phyloP scores from a whole-genome alignment of 2,329 filamentous ascomycete genomes.

The Alternaria sp. region DNA sequence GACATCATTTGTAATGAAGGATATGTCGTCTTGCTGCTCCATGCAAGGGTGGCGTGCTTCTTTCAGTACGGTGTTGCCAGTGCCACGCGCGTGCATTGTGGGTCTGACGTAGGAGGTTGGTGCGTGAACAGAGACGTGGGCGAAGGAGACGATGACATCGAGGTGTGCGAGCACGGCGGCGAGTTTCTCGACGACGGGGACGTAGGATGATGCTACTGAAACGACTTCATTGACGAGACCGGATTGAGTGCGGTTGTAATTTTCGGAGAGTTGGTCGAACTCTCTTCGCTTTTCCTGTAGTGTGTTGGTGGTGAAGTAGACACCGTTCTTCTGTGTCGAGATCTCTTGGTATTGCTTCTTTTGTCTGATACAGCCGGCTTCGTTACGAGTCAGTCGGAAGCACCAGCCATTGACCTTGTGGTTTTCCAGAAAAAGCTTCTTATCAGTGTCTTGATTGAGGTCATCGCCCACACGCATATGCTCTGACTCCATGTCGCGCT shows the following conservation, averaged over 20 bases:
- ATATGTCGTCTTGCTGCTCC: conserved; percentile 98
- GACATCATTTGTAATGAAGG: conserved; percentile 98
- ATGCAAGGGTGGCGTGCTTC: conserved; percentile 97
- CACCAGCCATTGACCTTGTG: conserved; percentile 97
- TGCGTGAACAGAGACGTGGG: conserved; percentile 91
- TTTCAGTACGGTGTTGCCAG: conserved; percentile 86
- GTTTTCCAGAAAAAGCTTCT: conserved; percentile 97
- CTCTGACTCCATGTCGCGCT: conserved; percentile 82
- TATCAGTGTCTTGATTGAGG: conserved; percentile 90
- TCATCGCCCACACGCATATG: conserved; percentile 80
- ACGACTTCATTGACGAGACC: conserved; percentile 94
- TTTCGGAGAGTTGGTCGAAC: conserved; percentile 91
- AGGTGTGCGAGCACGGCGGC: conserved; percentile 90
- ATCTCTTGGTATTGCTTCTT: conserved; percentile 91
- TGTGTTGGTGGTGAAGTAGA: conserved; percentile 91
- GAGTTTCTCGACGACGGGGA: conserved; percentile 87
- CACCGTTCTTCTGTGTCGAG: conserved; percentile 98
- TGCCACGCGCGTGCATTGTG: conserved; percentile 86
- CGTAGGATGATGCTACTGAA: conserved; percentile 90
- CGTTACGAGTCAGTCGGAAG: conserved; percentile 88
- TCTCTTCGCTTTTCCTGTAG: conserved; percentile 84
- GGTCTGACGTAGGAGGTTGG: conserved; percentile 91
- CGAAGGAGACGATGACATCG: conserved; percentile 93
- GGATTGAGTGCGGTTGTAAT: conserved; percentile 93
- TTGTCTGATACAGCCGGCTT: conserved; percentile 92